Base-by-base conservation (phyloP, 108 stramenopile species). In the Nannochloropsis gaditana region DNA sequence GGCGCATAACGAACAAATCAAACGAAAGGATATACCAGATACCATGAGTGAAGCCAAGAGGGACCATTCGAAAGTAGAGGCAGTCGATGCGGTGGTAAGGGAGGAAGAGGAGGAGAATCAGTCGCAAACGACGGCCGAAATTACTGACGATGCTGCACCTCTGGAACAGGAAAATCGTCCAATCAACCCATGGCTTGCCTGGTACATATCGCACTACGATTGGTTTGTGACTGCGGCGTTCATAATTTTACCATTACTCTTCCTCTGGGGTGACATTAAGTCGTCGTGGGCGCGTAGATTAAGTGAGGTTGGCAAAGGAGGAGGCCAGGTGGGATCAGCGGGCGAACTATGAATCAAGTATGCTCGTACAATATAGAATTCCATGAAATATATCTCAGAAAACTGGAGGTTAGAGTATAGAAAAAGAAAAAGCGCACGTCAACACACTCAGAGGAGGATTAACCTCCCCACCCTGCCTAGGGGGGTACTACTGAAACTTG, bases 201-300 rank as follows among this genome's bases (percentile, higher is more conserved):
- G 59, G 59, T 73, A 73, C 59, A 73, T 73, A 4, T 15, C 15
- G 59, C 59, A 73, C n/a, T 73, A 73, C 59, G 59, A 73, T n/a
- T 73, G 59, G 59, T 73, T 73, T n/a, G 59, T 73, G 59, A 73
- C 59, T 3, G 59, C 59, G 59, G 59, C 59, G n/a, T 73, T 73
- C n/a, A n/a, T 73, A n/a, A 73, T 73, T 6, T 73, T 73, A n/a
- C 59, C 59, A 3, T 15, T 73, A 6, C 59, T 73, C n/a, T 73
- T 73, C n/a, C 15, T 73, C 0, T 4, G 59, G 59, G 59, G 59
- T 2, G 59, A 73, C n/a, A n/a, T 73, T 2, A 73, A 73, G 6
- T 15, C 59, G 59, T 73, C 59, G 3, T 73, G 59, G 59, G 59
- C 59, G n/a, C 59, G 59, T 4, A n/a, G 59, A 31, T 31, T 31